Conservation (phyloP, 139 green algal species). For the Axilococcus clingmanii region DNA sequence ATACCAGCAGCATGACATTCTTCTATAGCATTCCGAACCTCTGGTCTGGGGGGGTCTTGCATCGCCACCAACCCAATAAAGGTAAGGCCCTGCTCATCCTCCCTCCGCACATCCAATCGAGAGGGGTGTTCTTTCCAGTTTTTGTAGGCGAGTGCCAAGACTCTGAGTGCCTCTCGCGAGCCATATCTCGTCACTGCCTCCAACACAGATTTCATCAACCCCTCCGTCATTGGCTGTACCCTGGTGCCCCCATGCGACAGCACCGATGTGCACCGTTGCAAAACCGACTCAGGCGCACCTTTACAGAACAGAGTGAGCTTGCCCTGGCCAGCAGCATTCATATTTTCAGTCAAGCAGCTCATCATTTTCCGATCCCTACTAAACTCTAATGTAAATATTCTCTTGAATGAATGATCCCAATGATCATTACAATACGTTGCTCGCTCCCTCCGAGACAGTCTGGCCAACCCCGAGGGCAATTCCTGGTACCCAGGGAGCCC, state of each 20-base stretch:
- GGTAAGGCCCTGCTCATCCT: constrained; percentile 45
- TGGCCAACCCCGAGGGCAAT: constrained; percentile 39
- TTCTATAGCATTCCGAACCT: constrained; percentile 43
- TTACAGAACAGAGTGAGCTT: constrained; percentile 50
- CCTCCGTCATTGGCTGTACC: constrained; percentile 38
- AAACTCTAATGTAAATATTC: constrained; percentile 75
- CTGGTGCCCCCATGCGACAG: constrained; percentile 20
- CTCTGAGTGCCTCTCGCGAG: constrained; percentile 43
- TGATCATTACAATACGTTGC: constrained; percentile 59
- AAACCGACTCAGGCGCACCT: constrained; percentile 74
- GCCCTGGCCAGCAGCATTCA: background rate
- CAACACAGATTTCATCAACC: background rate
- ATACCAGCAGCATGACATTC: constrained; percentile 24
- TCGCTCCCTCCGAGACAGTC: constrained; percentile 38
- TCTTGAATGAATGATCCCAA: constrained; percentile 48
- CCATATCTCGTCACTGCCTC: constrained; percentile 40
- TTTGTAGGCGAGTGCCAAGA: constrained; percentile 75
- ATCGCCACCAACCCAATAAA: constrained; percentile 79
- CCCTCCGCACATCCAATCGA: constrained; percentile 15
- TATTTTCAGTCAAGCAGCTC: constrained; percentile 53
- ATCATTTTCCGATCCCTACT: constrained; percentile 82
- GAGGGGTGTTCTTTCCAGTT: background rate
- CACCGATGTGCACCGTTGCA: constrained; percentile 59
- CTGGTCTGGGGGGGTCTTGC: constrained; percentile 78
- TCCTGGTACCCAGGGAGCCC: constrained; percentile 47